A percentile compares a stretch with the other conserved stretches of the same genome.
phyloP scores from a whole-genome alignment of 768 basidiomycete species.

The Trametes elegans region DNA sequence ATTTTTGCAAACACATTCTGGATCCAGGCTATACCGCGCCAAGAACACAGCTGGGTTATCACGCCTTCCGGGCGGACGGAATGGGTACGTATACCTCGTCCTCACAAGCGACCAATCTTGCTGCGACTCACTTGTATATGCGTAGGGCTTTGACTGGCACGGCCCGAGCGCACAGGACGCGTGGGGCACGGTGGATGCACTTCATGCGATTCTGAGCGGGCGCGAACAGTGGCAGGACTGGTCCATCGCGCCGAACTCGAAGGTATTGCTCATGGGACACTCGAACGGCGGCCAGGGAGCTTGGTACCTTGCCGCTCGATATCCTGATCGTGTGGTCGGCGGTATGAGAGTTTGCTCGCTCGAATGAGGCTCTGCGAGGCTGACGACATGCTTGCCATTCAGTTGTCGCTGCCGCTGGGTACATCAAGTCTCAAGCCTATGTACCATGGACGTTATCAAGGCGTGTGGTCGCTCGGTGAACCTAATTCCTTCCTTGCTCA shows the following conservation, averaged over 20 bases:
- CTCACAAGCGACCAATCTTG: background rate
- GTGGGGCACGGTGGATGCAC: constrained; percentile 58
- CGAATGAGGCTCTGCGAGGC: background rate
- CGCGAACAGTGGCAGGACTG: constrained; percentile 40
- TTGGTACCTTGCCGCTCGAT: constrained; percentile 76
- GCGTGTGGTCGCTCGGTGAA: constrained; percentile 28
- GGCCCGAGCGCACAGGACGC: constrained; percentile 75
- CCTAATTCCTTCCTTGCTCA: background rate
- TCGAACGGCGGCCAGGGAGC: constrained; percentile 93
- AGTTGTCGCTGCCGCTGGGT: constrained; percentile 80
- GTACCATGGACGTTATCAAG: constrained; percentile 69
- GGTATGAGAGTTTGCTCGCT: constrained; percentile 43
- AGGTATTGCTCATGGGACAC: constrained; percentile 77
- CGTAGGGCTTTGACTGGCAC: constrained; percentile 89
- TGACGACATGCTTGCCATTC: background rate
- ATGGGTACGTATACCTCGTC: constrained; percentile 53
- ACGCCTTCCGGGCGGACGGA: constrained; percentile 81
- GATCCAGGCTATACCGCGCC: constrained; percentile 58
- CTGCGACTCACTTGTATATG: background rate
- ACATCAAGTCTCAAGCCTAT: constrained; percentile 87
- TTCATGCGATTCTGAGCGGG: constrained; percentile 44
- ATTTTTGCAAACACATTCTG: constrained; percentile 55
- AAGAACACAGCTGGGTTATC: constrained; percentile 68
- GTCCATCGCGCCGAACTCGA: constrained; percentile 37
- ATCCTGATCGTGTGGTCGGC: constrained; percentile 71